Evolutionary conservation across 306 rosid genomes (phyloP).

Genomic region (Macrotyloma uniflorum): DNA sequence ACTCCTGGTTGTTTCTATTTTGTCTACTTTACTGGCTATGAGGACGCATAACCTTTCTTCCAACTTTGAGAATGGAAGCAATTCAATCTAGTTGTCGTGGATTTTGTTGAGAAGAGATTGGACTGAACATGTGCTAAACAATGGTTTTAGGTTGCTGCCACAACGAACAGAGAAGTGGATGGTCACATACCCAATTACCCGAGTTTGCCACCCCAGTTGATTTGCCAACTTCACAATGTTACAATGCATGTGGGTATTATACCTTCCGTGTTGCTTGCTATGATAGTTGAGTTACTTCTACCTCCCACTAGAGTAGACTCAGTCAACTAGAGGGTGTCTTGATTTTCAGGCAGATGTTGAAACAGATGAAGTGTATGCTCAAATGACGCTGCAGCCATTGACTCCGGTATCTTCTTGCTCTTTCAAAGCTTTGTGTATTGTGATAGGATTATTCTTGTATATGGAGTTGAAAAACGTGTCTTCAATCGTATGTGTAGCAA

Average conservation of each 20-base stretch:
- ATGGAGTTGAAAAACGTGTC: slow-evolving; percentile 20
- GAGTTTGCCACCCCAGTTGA: slow-evolving; percentile 81
- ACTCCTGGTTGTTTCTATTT: slow-evolving; percentile 21
- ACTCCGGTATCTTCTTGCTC: slow-evolving; percentile 57
- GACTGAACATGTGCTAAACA: slow-evolving; percentile 18
- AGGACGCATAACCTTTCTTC: slow-evolving; percentile 2
- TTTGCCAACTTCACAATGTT: slow-evolving; percentile 87
- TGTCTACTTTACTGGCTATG: slow-evolving; percentile 5
- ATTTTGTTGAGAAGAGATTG: slow-evolving; percentile 25
- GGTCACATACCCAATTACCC: slow-evolving; percentile 93
- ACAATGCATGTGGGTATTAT: slow-evolving; percentile 89
- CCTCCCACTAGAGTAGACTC: slow-evolving; percentile 22
- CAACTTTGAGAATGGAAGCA: slow-evolving; percentile 21
- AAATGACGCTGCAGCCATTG: slow-evolving; percentile 90
- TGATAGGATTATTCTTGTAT: not conserved
- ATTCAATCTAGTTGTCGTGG: not conserved
- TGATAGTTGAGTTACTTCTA: not conserved
- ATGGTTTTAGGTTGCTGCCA: slow-evolving; percentile 79
- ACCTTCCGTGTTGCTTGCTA: slow-evolving; percentile 22
- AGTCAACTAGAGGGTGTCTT: slow-evolving; percentile 34
- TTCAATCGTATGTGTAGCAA: slow-evolving; percentile 51
- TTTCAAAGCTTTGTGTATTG: not conserved
- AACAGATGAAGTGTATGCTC: slow-evolving; percentile 96
- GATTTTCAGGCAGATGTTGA: slow-evolving; percentile 91
- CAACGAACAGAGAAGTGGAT: slow-evolving; percentile 87